Conservation (phyloP, 164 flowering plant genomes). For the Houttuynia cordata region DNA sequence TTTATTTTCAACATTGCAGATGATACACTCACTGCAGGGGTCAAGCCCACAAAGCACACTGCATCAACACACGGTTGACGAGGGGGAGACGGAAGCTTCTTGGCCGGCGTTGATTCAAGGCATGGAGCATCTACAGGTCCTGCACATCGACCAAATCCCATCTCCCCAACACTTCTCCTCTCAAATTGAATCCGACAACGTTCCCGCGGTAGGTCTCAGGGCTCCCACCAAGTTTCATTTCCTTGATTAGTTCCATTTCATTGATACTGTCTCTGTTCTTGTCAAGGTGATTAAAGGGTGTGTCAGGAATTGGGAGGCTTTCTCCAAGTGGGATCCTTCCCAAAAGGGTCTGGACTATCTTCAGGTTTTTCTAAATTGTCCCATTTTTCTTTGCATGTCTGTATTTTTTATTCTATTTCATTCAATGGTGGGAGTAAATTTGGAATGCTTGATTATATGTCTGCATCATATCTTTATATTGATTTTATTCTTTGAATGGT, state of each 20-base stretch:
- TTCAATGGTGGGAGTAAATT: too few relatives aligned
- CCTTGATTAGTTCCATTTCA: too few relatives aligned
- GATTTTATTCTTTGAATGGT: too few relatives aligned
- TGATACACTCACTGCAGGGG: too few relatives aligned
- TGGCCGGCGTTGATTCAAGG: not conserved
- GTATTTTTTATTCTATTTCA: too few relatives aligned
- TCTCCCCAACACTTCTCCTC: conserved; percentile 43
- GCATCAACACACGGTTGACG: too few relatives aligned
- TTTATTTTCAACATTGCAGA: too few relatives aligned
- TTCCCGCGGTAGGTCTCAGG: conserved; percentile 46
- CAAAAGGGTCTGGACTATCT: conserved; percentile 77
- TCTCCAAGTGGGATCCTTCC: conserved; percentile 57
- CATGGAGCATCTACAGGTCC: conserved; percentile 5
- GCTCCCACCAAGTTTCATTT: not conserved
- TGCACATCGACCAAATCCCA: conserved; percentile 25
- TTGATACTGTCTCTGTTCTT: not conserved
- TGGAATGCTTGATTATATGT: too few relatives aligned
- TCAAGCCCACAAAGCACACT: too few relatives aligned
- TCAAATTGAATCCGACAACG: conserved; percentile 50
- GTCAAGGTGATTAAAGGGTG: conserved; percentile 62
- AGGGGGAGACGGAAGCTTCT: too few relatives aligned
- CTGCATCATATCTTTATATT: too few relatives aligned
- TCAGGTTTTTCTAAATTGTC: conserved; percentile 29
- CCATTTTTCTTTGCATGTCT: not conserved
- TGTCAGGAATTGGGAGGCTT: conserved; percentile 57